Evolutionary conservation across 2,329 filamentous ascomycete species (phyloP).

Genomic region (Colletotrichum shisoi): DNA sequence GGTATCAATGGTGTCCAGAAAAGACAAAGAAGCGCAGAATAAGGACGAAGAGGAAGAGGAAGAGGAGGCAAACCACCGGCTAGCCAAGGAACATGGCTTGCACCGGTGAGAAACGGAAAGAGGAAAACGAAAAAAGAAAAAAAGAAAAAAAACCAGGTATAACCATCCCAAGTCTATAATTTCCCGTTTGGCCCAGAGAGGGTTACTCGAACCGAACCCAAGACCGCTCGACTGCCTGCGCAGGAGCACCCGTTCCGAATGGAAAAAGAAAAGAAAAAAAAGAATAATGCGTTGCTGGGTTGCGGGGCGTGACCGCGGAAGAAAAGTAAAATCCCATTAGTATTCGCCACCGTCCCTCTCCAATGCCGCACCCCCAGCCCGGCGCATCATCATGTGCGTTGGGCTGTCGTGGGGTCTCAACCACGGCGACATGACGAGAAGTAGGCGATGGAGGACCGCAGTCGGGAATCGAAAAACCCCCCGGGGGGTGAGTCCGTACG

Average conservation of each 20-base stretch:
- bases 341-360: not conserved
- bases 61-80: not conserved
- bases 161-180: constrained; percentile 1
- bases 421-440: not conserved
- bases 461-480: not conserved
- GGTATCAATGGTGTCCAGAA: constrained; percentile 2
- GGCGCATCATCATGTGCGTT: not conserved
- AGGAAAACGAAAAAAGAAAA: not conserved
- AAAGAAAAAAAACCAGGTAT: not conserved
- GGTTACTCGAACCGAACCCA: not conserved
- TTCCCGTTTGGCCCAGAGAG: not conserved
- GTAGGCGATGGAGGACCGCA: no score
- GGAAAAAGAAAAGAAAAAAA: no score
- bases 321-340: not conserved
- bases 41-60: not conserved
- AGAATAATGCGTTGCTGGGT: not conserved
- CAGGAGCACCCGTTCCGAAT: no score
- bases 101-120: no score
- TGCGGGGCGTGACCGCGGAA: no score
- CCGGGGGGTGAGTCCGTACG: not conserved
- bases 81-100: not conserved
- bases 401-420: not conserved
- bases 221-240: not conserved
- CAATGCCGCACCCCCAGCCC: not conserved
- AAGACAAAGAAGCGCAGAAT: not conserved